A percentile compares a stretch with the other conserved stretches of the same genome.
These are phyloP conservation scores for Sesbania bispinosa DNA, from an alignment of 306 rosid species.

Conservation along the genomic window DNA sequence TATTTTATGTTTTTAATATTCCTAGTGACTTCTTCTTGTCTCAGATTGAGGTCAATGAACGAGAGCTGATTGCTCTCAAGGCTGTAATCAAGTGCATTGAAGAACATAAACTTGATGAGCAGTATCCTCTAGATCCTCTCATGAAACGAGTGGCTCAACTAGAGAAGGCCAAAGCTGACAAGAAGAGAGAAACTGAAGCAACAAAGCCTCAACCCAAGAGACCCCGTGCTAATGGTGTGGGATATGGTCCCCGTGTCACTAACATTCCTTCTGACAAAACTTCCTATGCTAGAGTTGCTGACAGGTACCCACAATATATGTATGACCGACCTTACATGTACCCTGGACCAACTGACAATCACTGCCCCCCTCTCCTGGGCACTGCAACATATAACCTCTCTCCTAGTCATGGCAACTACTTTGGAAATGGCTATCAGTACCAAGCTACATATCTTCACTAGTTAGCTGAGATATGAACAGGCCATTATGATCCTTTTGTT, in stretches of 20 bases:
- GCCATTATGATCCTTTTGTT: slow-evolving; percentile 54
- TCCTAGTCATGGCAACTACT: slow-evolving; percentile 77
- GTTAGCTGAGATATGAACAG: slow-evolving; percentile 46
- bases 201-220: slow-evolving; percentile 97
- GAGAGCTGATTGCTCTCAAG: slow-evolving; percentile 88
- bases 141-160: slow-evolving; percentile 64
- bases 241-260: slow-evolving; percentile 66
- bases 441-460: slow-evolving; percentile 95
- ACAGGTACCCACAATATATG: slow-evolving; percentile 81
- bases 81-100: slow-evolving; percentile 83
- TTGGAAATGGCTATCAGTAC: slow-evolving; percentile 88
- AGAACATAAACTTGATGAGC: slow-evolving; percentile 89
- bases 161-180: slow-evolving; percentile 95
- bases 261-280: slow-evolving; percentile 68
- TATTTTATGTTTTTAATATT: not conserved
- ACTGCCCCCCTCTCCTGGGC: slow-evolving; percentile 61
- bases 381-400: slow-evolving; percentile 68
- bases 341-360: slow-evolving; percentile 69
- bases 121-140: slow-evolving; percentile 79
- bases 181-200: slow-evolving; percentile 87
- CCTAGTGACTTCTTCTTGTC: slow-evolving; percentile 23
- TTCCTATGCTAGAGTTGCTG: slow-evolving; percentile 74
- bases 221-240: slow-evolving; percentile 83
- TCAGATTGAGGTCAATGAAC: slow-evolving; percentile 86
- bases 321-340: slow-evolving; percentile 81